Base-by-base conservation (phyloP, 805 yeast genomes). In the Ogataea methanolica region DNA sequence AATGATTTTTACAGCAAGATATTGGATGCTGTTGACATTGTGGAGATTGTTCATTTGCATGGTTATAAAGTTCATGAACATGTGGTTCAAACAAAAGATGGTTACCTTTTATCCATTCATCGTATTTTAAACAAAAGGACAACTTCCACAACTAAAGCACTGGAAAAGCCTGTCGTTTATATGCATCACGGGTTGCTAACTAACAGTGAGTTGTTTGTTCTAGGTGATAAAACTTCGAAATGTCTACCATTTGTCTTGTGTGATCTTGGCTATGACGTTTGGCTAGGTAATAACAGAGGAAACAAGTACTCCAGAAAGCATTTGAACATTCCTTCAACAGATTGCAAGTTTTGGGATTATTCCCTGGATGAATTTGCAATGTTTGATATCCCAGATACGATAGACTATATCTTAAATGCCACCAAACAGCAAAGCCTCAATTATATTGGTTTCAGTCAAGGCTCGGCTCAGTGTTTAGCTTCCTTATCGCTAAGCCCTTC, bases 401-500 rank as follows among this genome's bases (percentile, higher is more conserved):
- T 92, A 33, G 83, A 86, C 58, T 87, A 85, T 64, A 79, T 92
- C 15, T 65, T 91, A 48, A 60, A 70, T 3, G 68, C 65, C 26
- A 79, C 91, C 1, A 63, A 70, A 9, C 66, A 59, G 52, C 9
- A 54, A 23, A 54, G 66, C 31, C 65, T 91, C 35, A 77, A 82
- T 0, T 91, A 89, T 60, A 76, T 92, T 53, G 98, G 97, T 1
- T 92, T 92, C 60, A 82, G 91, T 23, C 98, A 91, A 65, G 98
- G 98, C 19, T 82, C 96, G 0, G 96, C 97, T 1, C 97, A 92
- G 65, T 89, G 89, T 38, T 83, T 91, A 64, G 97, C 96, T 0
- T 76, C 95, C 11, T 69, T 89, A 21, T 78, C 94, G 0, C 58
- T 83, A 16, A 80, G 82, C 59, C 82, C 84, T 7, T 72, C 74